phyloP scores from a whole-genome alignment of 2,329 filamentous ascomycete genomes.

The Knoxdaviesia capensis region DNA sequence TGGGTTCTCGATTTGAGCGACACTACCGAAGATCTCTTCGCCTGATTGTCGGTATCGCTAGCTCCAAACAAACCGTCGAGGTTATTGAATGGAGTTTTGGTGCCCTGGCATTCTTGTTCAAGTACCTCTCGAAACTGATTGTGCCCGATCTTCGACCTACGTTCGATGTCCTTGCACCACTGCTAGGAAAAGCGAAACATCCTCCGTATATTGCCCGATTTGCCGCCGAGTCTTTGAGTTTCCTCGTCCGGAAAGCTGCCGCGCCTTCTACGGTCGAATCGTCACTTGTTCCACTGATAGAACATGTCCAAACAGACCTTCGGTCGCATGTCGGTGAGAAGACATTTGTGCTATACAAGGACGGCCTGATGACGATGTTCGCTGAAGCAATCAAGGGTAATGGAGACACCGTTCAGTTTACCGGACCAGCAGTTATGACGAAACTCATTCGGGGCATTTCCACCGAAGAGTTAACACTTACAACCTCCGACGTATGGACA shows the following conservation, averaged over 20 bases:
- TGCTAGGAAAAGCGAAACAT: conserved; percentile 65
- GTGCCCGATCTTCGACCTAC: conserved; percentile 72
- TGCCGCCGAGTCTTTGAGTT: conserved; percentile 86
- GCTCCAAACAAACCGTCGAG: conserved; percentile 56
- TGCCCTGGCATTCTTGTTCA: conserved; percentile 87
- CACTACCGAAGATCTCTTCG: conserved; percentile 61
- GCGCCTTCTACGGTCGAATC: conserved; percentile 55
- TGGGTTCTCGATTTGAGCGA: conserved; percentile 73
- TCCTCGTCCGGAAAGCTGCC: conserved; percentile 76
- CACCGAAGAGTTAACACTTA: conserved; percentile 25
- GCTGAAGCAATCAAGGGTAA: conserved; percentile 58
- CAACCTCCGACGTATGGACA: conserved; percentile 29
- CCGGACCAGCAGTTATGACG: conserved; percentile 30
- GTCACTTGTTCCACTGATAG: conserved; percentile 50
- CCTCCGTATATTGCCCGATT: conserved; percentile 81
- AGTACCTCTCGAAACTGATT: conserved; percentile 77
- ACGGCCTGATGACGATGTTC: conserved; percentile 83
- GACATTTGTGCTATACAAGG: conserved; percentile 50
- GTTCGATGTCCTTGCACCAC: conserved; percentile 61
- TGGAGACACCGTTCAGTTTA: conserved; percentile 37
- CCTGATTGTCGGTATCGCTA: conserved; percentile 59
- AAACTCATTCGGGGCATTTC: conserved; percentile 30
- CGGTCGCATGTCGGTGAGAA: conserved; percentile 27
- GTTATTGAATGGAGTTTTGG: conserved; percentile 98
- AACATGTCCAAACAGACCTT: conserved; percentile 53